A percentile compares a stretch with the other conserved stretches of the same genome.
phyloP scores from a whole-genome alignment of 768 basidiomycete genomes.

The Astraeus odoratus region DNA sequence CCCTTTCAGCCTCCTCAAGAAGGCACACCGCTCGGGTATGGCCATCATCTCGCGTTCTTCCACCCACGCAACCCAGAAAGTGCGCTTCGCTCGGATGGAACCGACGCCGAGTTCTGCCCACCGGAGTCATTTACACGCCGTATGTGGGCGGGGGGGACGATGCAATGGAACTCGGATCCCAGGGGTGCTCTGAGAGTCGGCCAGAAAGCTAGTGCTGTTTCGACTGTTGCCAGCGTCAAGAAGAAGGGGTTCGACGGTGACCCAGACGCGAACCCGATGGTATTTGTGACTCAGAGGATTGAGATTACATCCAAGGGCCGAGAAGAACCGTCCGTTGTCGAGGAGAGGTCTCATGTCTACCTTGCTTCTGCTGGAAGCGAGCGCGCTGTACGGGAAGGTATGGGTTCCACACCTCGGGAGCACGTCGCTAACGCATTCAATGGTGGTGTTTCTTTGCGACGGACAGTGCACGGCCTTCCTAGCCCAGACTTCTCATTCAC shows the following conservation, averaged over 20 bases:
- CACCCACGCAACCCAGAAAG: conserved; percentile 55
- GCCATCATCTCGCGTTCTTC: conserved; percentile 73
- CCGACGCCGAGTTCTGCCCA: conserved; percentile 64
- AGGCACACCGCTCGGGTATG: conserved; percentile 43
- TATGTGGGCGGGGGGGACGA: conserved; percentile 79
- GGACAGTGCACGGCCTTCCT: conserved; percentile 46
- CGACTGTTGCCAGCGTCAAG: conserved; percentile 43
- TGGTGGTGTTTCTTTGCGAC: neutral
- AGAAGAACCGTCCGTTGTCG: conserved; percentile 42
- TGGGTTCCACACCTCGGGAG: neutral
- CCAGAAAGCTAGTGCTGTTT: conserved; percentile 39
- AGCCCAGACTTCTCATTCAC: conserved; percentile 52
- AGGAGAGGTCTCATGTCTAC: conserved; percentile 69
- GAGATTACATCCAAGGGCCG: conserved; percentile 41
- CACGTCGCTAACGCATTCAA: neutral
- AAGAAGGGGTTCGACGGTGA: conserved; percentile 54
- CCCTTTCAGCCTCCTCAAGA: conserved; percentile 34
- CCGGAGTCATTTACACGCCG: conserved; percentile 65
- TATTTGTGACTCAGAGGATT: conserved; percentile 67
- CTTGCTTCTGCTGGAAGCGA: conserved; percentile 27
- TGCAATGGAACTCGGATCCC: conserved; percentile 46
- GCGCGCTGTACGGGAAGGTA: conserved; percentile 40
- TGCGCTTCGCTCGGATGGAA: conserved; percentile 58
- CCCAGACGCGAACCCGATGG: conserved; percentile 50
- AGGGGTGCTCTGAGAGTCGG: conserved; percentile 46